Evolutionary conservation across 78 protist species (phyloP).

Genomic region (Monosiga brevicollis): DNA sequence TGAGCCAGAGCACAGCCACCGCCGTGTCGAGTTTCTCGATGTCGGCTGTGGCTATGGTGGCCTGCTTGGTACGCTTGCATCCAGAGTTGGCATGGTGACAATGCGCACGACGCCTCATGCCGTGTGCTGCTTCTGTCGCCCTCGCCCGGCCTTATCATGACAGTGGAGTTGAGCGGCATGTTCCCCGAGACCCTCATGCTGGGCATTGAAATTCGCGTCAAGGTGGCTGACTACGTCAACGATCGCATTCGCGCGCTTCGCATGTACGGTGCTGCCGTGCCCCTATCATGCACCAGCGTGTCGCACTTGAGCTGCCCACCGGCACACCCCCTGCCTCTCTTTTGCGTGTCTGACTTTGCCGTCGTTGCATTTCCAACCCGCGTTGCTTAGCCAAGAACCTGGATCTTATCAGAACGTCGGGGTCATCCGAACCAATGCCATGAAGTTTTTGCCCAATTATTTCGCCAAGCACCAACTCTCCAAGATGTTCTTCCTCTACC

Average conservation of each 20-base stretch:
- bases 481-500: constrained; percentile 83
- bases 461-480: constrained; percentile 71
- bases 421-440: constrained; percentile 71
- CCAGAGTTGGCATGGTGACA: neutral
- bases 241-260: constrained; percentile 50
- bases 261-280: too few relatives aligned
- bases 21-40: constrained; percentile 59
- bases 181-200: constrained; percentile 57
- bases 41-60: constrained; percentile 96
- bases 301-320: too few relatives aligned
- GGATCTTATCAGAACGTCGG: constrained; percentile 59
- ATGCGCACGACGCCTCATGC: neutral
- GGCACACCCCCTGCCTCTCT: too few relatives aligned
- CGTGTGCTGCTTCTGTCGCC: neutral
- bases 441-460: constrained; percentile 80
- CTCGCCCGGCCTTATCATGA: too few relatives aligned
- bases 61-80: constrained; percentile 24
- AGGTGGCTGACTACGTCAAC: constrained; percentile 60
- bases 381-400: too few relatives aligned
- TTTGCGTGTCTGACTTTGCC: too few relatives aligned
- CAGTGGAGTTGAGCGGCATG: constrained; percentile 29
- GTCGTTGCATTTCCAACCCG: too few relatives aligned
- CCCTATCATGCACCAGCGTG: too few relatives aligned
- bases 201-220: constrained; percentile 85
- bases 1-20: neutral